phyloP scores from a whole-genome alignment of 2,329 filamentous ascomycete species.

The Aplosporella prunicola region DNA sequence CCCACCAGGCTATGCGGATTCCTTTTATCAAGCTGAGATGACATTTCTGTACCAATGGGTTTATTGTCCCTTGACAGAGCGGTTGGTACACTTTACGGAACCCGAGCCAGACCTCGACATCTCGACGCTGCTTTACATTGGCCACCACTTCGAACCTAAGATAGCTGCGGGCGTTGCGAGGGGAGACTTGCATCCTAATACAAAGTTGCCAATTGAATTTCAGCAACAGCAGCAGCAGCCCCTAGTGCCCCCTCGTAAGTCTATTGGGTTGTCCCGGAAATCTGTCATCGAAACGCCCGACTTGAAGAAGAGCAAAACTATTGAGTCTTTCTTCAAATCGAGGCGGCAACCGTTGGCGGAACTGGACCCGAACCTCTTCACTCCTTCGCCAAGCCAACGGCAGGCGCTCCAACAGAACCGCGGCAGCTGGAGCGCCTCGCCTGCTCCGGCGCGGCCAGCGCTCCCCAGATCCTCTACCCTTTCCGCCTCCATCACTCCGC shows the following conservation, averaged over 20 bases:
- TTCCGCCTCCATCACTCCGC: not conserved
- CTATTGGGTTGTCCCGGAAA: constrained; percentile 21
- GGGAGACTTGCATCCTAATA: constrained; percentile 83
- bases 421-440: constrained; percentile 46
- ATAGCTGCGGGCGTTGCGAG: constrained; percentile 64
- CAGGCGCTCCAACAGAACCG: constrained; percentile 42
- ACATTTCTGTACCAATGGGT: constrained; percentile 95
- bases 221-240: constrained; percentile 29
- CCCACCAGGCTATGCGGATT: constrained; percentile 68
- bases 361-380: constrained; percentile 58
- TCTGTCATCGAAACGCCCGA: constrained; percentile 32
- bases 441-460: constrained; percentile 33
- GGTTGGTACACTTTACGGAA: constrained; percentile 66
- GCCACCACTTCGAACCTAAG: constrained; percentile 57
- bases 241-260: too few species aligned
- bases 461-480: constrained; percentile 12
- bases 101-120: constrained; percentile 54
- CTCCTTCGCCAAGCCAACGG: constrained; percentile 56
- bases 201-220: constrained; percentile 55
- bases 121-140: constrained; percentile 72
- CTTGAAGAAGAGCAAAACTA: constrained; percentile 51
- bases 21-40: constrained; percentile 77
- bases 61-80: constrained; percentile 65
- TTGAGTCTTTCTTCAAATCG: constrained; percentile 56
- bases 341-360: constrained; percentile 56